A percentile compares a stretch with the other conserved stretches of the same genome.
Evolutionary conservation across 768 basidiomycete species (phyloP).

Genomic region (Boletales sp.): DNA sequence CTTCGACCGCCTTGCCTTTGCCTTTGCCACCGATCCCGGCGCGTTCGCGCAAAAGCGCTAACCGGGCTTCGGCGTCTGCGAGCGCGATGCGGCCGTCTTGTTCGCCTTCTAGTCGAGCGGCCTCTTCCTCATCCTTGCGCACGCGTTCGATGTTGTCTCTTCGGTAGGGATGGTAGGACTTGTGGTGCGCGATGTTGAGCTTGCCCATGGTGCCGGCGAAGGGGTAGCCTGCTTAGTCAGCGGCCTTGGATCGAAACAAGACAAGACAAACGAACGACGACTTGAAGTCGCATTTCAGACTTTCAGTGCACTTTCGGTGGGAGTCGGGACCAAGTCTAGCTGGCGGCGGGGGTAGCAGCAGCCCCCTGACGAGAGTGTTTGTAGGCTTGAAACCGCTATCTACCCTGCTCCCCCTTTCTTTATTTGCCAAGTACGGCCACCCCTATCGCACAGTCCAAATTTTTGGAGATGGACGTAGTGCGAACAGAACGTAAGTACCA

Average conservation of each 20-base stretch:
- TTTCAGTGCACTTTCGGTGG: too few species aligned
- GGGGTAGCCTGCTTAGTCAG: neutral
- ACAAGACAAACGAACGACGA: constrained; percentile 12
- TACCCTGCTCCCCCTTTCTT: too few species aligned
- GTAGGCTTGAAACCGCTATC: too few species aligned
- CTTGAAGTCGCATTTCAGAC: too few species aligned
- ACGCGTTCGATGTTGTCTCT: constrained; percentile 83
- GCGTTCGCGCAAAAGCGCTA: constrained; percentile 58
- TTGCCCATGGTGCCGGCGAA: constrained; percentile 56
- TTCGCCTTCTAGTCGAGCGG: constrained; percentile 56
- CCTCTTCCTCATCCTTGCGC: constrained; percentile 78
- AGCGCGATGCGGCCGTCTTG: constrained; percentile 71
- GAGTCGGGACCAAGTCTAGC: too few species aligned
- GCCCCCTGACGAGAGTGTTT: too few species aligned
- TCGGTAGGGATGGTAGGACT: constrained; percentile 85
- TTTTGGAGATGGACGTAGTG: too few species aligned
- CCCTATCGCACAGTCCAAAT: too few species aligned
- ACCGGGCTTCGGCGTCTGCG: constrained; percentile 79
- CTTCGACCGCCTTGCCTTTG: constrained; percentile 35
- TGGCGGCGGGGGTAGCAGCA: too few species aligned
- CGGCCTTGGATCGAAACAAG: constrained; percentile 13
- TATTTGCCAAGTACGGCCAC: too few species aligned
- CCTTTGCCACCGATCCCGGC: constrained; percentile 39
- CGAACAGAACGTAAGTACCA: too few species aligned
- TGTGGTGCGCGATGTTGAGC: constrained; percentile 87